These are phyloP conservation scores for Trichocladium antarcticum DNA, from an alignment of 495 filamentous ascomycete genomes.

Conservation along the genomic window DNA sequence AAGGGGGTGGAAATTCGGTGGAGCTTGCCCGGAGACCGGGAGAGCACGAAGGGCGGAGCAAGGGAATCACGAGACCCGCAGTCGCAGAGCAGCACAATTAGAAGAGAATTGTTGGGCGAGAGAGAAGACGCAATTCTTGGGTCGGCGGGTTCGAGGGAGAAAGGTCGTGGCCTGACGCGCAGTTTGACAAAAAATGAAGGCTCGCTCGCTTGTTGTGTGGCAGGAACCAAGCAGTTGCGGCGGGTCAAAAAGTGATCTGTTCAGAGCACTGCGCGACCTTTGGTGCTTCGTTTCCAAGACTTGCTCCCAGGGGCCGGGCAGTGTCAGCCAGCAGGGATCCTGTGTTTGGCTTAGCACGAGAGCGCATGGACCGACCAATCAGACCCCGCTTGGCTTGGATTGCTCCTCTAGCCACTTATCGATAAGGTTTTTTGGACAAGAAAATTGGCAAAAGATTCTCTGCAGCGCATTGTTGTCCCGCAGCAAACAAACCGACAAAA, in stretches of 20 bases:
- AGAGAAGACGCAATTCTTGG: background rate
- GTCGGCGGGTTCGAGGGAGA: background rate
- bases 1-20: constrained; percentile 16
- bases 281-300: constrained; percentile 5
- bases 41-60: constrained; percentile 5
- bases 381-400: background rate
- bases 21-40: constrained; percentile 8
- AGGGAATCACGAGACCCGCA: constrained; percentile 2
- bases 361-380: constrained; percentile 4
- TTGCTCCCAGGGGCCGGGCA: constrained; percentile 6
- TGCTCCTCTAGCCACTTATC: constrained; percentile 15
- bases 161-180: constrained; percentile 7
- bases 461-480: constrained; percentile 3
- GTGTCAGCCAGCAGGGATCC: constrained; percentile 13
- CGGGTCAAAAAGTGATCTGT: constrained; percentile 21
- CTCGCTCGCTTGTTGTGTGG: constrained; percentile 5
- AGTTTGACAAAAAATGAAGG: constrained; percentile 4
- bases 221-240: constrained; percentile 2
- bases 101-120: background rate
- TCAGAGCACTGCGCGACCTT: constrained; percentile 15
- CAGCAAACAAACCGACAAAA: constrained; percentile 1
- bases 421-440: constrained; percentile 18
- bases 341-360: constrained; percentile 3
- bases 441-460: constrained; percentile 21
- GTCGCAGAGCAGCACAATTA: constrained; percentile 1